Evolutionary conservation across 805 yeast species (phyloP).

Genomic region (Kodamaea neixiangensis): DNA sequence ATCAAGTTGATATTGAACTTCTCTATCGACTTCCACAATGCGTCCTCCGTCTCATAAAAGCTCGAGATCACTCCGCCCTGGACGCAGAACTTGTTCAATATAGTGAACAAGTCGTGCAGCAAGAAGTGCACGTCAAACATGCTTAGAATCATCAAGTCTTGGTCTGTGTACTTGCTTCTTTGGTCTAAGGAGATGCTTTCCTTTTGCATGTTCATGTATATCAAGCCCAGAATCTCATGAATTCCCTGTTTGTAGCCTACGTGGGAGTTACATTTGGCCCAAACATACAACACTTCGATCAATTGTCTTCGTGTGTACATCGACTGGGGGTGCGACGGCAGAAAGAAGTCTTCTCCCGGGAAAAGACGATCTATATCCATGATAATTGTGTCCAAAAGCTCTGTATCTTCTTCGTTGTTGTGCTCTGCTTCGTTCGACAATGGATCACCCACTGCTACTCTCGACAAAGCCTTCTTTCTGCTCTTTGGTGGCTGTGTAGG

Average conservation of each 20-base stretch:
- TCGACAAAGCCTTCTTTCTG: slow-evolving; percentile 5
- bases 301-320: slow-evolving; percentile 28
- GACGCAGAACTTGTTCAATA: slow-evolving; percentile 45
- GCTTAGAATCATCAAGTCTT: slow-evolving; percentile 37
- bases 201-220: slow-evolving; percentile 40
- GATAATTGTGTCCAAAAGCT: slow-evolving; percentile 45
- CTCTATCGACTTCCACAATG: slow-evolving; percentile 48
- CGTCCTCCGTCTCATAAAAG: slow-evolving; percentile 41
- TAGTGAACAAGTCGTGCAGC: slow-evolving; percentile 44
- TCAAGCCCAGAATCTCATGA: slow-evolving; percentile 54
- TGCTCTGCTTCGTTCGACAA: slow-evolving; percentile 13
- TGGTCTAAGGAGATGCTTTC: slow-evolving; percentile 31
- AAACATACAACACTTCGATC: slow-evolving; percentile 46
- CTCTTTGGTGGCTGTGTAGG: background rate
- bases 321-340: slow-evolving; percentile 19
- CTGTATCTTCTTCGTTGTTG: slow-evolving; percentile 32
- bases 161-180: slow-evolving; percentile 17
- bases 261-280: slow-evolving; percentile 50
- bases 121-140: slow-evolving; percentile 42
- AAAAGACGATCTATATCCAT: slow-evolving; percentile 54
- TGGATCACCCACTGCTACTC: slow-evolving; percentile 24
- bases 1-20: slow-evolving; percentile 49
- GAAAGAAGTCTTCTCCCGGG: slow-evolving; percentile 45
- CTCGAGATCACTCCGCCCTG: slow-evolving; percentile 38
- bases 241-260: slow-evolving; percentile 52